phyloP scores from a whole-genome alignment of 345 rosid species.

The Syzygium oleosum region DNA sequence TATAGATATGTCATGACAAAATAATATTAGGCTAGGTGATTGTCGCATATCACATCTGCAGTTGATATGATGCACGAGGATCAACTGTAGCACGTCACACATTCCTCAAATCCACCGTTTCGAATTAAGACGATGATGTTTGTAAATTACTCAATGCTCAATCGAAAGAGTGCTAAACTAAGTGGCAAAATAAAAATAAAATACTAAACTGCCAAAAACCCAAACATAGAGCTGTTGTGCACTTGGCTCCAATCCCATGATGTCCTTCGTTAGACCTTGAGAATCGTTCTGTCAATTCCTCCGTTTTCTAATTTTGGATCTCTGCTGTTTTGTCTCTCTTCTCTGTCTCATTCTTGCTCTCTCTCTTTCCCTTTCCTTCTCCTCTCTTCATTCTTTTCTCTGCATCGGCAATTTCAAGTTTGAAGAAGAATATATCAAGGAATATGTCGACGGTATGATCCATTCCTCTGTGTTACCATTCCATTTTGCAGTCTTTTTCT shows the following conservation, averaged over 20 bases:
- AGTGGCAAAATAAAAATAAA: background rate
- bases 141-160: background rate
- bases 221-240: background rate
- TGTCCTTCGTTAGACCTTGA: background rate
- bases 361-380: background rate
- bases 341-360: background rate
- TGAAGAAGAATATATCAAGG: background rate
- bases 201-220: background rate
- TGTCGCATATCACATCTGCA: background rate
- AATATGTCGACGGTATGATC: slow-evolving; percentile 18
- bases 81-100: background rate
- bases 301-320: background rate
- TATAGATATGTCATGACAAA: background rate
- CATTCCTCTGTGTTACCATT: background rate
- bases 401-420: background rate
- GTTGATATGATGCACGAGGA: background rate
- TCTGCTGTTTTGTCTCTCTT: background rate
- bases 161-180: background rate
- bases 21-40: background rate
- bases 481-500: background rate
- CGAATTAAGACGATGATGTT: background rate
- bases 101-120: background rate
- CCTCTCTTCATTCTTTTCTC: background rate
- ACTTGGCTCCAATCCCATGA: background rate
- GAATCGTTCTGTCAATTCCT: background rate